Percentiles rank a stretch among this genome's conserved stretches.
phyloP scores from a whole-genome alignment of 768 basidiomycete genomes.

The Rhodocollybia butyracea region DNA sequence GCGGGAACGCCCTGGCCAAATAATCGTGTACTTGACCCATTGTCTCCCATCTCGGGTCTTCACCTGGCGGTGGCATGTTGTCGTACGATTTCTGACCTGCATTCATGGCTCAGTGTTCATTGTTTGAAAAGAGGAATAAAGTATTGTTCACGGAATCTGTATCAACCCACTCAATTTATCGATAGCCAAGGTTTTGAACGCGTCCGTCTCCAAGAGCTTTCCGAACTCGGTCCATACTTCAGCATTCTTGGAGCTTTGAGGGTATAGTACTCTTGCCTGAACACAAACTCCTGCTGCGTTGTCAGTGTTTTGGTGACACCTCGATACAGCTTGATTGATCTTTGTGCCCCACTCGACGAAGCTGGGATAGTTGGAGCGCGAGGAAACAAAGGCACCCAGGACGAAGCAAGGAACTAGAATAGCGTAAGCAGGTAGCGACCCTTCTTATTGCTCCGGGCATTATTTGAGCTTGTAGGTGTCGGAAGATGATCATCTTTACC shows the following conservation, averaged over 20 bases:
- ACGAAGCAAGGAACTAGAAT: no score
- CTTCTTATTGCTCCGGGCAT: no score
- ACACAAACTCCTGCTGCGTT: slow-evolving; percentile 21
- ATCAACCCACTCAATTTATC: slow-evolving; percentile 38
- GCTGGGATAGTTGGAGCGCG: no score
- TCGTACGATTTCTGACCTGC: slow-evolving; percentile 55
- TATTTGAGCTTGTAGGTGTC: no score
- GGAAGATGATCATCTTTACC: no score
- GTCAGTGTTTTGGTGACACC: no score
- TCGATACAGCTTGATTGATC: no score
- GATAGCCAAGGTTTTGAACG: slow-evolving; percentile 30
- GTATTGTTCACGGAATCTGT: slow-evolving; percentile 30
- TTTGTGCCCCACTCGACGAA: no score
- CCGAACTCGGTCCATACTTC: slow-evolving; percentile 29
- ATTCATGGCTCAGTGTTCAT: background rate
- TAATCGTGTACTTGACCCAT: slow-evolving; percentile 40
- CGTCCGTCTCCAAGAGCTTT: slow-evolving; percentile 26
- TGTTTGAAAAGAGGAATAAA: background rate
- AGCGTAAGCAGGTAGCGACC: no score
- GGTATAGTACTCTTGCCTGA: slow-evolving; percentile 28
- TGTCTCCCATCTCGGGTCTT: slow-evolving; percentile 45
- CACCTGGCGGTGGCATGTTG: slow-evolving; percentile 42
- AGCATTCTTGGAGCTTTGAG: slow-evolving; percentile 24
- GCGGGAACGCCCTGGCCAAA: slow-evolving; percentile 47
- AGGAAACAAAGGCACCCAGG: no score